Evolutionary conservation across 2,329 filamentous ascomycete genomes (phyloP), one percentile per base, ranked within the genome.

Genomic region (Elsinoe perseae): DNA sequence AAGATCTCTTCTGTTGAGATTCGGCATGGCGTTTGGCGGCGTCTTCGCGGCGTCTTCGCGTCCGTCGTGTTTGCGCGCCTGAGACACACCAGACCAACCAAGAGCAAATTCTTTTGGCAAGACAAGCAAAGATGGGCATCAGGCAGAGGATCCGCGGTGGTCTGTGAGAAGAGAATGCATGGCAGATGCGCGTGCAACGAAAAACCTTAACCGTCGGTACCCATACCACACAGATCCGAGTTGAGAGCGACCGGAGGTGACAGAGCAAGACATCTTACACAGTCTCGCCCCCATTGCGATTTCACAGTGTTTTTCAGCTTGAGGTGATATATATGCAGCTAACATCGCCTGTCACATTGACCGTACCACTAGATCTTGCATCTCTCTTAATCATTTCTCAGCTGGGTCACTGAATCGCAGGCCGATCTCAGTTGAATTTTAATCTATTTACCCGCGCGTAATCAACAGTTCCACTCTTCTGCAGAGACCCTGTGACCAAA

Each of bases 401-500:
- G 23, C 43, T 48, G n/a, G n/a, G 23, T 16, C n/a, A 23, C n/a
- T 36, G 16, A 36, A 52, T 52, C 48, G 48, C 48, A 52, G 48
- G 48, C 36, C 48, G 48, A 52, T 52, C 48, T 34, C 30, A 52
- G 48, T 52, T 14, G 28, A 30, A 14, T 36, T 36, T 36, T 52
- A 52, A 34, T 52, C 28, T 52, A 36, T 23, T 36, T 36, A 34
- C 48, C 28, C 48, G 48, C 48, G 48, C 48, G 28, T 23, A 27
- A 52, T 30, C 48, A 36, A 14, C 32, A 34, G 48, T 30, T 23
- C 23, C 23, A 28, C 21, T 16, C 5, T 16, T 23, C 20, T 28
- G 12, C 21, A 23, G 12, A 30, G 48, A 52, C 48, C 48, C 48
- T 52, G 48, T 52, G 48, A 52, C 48, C 48, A 52, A 36, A 52